Conservation (phyloP, 78 protist species). For the Dictyostelium purpureum region DNA sequence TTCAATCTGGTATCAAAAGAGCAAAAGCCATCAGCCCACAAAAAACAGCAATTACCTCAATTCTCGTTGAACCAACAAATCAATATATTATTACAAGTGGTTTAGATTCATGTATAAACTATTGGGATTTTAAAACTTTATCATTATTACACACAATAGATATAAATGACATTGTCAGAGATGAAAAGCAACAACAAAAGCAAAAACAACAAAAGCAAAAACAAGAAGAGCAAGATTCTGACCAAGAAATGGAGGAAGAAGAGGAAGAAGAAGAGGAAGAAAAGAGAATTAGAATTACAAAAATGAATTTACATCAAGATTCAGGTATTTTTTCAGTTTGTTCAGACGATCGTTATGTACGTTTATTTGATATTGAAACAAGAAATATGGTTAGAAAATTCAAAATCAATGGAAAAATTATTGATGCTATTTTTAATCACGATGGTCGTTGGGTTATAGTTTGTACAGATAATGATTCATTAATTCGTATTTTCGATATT, state of each 20-base stretch:
- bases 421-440: conserved; percentile 20
- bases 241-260: background rate
- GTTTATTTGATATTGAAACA: conserved; percentile 65
- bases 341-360: conserved; percentile 44
- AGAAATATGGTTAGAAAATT: conserved; percentile 51
- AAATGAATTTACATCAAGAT: conserved; percentile 34
- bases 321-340: conserved; percentile 64
- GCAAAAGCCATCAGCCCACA: background rate
- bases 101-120: conserved; percentile 11
- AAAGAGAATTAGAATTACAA: background rate
- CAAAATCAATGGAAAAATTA: conserved; percentile 37
- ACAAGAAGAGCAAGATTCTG: too few relatives aligned
- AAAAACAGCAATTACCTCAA: background rate
- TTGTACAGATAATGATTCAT: conserved; percentile 9
- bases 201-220: background rate
- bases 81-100: conserved; percentile 2
- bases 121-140: conserved; percentile 41
- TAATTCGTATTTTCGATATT: conserved; percentile 68
- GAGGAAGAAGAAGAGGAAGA: background rate
- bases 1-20: conserved; percentile 71
- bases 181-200: too few relatives aligned
- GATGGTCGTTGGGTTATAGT: conserved; percentile 74
- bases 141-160: background rate
- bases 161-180: background rate
- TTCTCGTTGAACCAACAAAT: conserved; percentile 46